These are phyloP conservation scores for Massariosphaeria phaeospora DNA, from an alignment of 495 filamentous ascomycete genomes.

Conservation along the genomic window DNA sequence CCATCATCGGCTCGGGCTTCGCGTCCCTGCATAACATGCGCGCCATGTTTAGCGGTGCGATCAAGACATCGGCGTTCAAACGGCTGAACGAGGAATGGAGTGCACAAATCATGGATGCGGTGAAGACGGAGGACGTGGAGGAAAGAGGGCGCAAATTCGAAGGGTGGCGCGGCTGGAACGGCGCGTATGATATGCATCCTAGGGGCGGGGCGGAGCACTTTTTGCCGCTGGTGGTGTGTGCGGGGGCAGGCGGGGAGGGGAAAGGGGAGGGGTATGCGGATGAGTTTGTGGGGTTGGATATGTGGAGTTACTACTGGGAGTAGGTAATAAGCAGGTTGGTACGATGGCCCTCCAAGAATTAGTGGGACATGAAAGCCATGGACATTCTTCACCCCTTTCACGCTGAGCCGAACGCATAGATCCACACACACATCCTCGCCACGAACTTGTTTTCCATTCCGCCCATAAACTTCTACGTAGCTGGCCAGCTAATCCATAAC, in stretches of 20 bases:
- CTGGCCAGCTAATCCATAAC: too few relatives aligned
- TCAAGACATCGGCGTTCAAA: slow-evolving; percentile 20
- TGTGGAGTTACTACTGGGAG: slow-evolving; percentile 43
- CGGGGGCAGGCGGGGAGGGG: slow-evolving; percentile 35
- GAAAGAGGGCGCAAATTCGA: slow-evolving; percentile 29
- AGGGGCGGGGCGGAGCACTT: slow-evolving; percentile 38
- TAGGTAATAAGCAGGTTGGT: slow-evolving; percentile 13
- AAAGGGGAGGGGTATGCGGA: slow-evolving; percentile 36
- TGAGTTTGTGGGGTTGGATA: slow-evolving; percentile 37
- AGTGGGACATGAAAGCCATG: too few relatives aligned
- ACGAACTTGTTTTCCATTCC: too few relatives aligned
- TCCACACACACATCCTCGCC: too few relatives aligned
- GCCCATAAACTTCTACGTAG: too few relatives aligned
- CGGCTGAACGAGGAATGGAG: slow-evolving; percentile 33
- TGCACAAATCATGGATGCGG: slow-evolving; percentile 28
- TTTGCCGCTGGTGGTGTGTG: slow-evolving; percentile 37
- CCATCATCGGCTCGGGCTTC: slow-evolving; percentile 38
- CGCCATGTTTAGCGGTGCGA: slow-evolving; percentile 30
- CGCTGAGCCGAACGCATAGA: too few relatives aligned
- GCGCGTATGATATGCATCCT: slow-evolving; percentile 38
- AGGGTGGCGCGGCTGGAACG: slow-evolving; percentile 33
- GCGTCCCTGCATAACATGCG: slow-evolving; percentile 38
- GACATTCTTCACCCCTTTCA: too few relatives aligned
- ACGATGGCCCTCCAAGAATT: too few relatives aligned
- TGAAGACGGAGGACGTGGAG: slow-evolving; percentile 14